A percentile compares a stretch with the other conserved stretches of the same genome.
These are phyloP conservation scores for Aureobasidium uvarum DNA, from an alignment of 2,329 filamentous ascomycete species.

Conservation along the genomic window DNA sequence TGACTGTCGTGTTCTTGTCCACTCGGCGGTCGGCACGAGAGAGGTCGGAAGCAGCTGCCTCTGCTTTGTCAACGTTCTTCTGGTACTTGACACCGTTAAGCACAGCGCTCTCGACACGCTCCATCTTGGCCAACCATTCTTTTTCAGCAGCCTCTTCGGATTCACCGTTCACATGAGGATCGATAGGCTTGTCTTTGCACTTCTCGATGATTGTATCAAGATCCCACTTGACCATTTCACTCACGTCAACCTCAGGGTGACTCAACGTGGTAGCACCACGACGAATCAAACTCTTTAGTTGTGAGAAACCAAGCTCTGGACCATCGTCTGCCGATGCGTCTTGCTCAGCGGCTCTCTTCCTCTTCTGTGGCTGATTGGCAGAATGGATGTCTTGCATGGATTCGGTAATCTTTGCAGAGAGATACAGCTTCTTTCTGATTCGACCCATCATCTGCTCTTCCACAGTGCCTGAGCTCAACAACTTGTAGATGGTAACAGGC, in stretches of 20 bases:
- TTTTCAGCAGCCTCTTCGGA: slow-evolving; percentile 49
- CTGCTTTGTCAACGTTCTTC: slow-evolving; percentile 41
- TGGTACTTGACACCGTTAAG: slow-evolving; percentile 57
- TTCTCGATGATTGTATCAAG: slow-evolving; percentile 55
- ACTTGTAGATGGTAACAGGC: slow-evolving; percentile 56
- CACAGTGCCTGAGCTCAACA: slow-evolving; percentile 57
- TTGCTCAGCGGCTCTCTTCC: slow-evolving; percentile 31
- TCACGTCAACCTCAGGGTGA: slow-evolving; percentile 53
- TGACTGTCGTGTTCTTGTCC: slow-evolving; percentile 59
- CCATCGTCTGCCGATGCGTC: slow-evolving; percentile 40
- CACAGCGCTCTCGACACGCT: slow-evolving; percentile 56
- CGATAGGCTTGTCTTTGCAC: slow-evolving; percentile 53
- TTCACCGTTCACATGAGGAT: slow-evolving; percentile 42
- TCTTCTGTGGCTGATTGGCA: slow-evolving; percentile 37
- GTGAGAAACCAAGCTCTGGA: slow-evolving; percentile 52
- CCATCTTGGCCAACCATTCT: slow-evolving; percentile 57
- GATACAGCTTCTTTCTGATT: slow-evolving; percentile 61
- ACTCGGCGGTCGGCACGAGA: slow-evolving; percentile 50
- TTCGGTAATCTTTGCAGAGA: slow-evolving; percentile 60
- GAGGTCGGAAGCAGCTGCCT: slow-evolving; percentile 35
- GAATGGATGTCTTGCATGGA: slow-evolving; percentile 56
- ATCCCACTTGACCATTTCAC: slow-evolving; percentile 59
- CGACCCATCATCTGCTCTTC: slow-evolving; percentile 59
- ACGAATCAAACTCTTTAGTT: slow-evolving; percentile 56
- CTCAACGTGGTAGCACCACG: slow-evolving; percentile 55